phyloP scores from a whole-genome alignment of 1,284 basidiomycete genomes.

The Cryptococcus depauperatus region DNA sequence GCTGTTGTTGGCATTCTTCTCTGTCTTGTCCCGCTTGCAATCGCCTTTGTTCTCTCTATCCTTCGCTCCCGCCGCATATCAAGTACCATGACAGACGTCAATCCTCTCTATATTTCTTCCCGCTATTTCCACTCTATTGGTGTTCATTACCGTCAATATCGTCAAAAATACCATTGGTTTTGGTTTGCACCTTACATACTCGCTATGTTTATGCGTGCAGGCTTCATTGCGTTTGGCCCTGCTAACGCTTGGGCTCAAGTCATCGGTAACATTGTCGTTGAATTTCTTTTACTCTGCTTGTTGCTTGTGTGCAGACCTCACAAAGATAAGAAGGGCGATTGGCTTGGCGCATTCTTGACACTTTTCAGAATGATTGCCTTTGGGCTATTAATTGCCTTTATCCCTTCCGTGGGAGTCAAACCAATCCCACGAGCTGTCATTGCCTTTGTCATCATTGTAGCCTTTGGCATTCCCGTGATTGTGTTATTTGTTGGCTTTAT shows the following conservation, averaged over 20 bases:
- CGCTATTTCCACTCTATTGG: conserved; percentile 42
- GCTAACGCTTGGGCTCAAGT: conserved; percentile 62
- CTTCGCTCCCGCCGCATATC: conserved; percentile 26
- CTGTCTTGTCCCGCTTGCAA: conserved; percentile 52
- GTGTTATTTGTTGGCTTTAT: conserved; percentile 71
- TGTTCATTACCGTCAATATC: conserved; percentile 44
- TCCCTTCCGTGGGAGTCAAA: conserved; percentile 32
- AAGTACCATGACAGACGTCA: conserved; percentile 25
- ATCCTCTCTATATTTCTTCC: conserved; percentile 41
- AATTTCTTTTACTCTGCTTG: conserved; percentile 54
- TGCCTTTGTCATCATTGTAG: conserved; percentile 41
- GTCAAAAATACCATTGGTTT: conserved; percentile 46
- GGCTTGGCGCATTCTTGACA: conserved; percentile 34
- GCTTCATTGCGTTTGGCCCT: conserved; percentile 65
- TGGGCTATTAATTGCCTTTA: conserved; percentile 43
- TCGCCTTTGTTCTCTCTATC: conserved; percentile 30
- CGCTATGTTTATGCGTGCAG: conserved; percentile 51
- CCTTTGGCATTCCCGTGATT: conserved; percentile 41
- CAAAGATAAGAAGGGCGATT: conserved; percentile 44
- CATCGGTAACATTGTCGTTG: conserved; percentile 60
- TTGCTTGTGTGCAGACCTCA: conserved; percentile 50
- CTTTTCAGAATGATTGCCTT: conserved; percentile 39
- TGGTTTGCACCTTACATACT: conserved; percentile 45
- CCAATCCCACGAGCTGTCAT: conserved; percentile 41
- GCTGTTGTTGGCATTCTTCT: conserved; percentile 54